Percentiles rank a stretch among this genome's conserved stretches.
Conservation (phyloP, 495 filamentous ascomycete species). For the Glutinoglossum americanum region DNA sequence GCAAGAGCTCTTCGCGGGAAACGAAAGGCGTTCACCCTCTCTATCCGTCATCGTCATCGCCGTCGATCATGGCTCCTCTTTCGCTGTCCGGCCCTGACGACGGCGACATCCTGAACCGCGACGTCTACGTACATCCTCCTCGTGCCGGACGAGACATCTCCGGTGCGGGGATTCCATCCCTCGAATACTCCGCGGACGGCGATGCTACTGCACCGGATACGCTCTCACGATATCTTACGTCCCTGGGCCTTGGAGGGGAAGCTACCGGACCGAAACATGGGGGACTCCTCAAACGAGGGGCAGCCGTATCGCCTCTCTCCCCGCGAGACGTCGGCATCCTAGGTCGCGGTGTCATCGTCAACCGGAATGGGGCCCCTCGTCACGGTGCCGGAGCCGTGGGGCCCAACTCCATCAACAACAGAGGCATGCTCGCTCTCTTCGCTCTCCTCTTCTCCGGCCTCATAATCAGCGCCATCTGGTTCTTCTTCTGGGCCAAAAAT, state of each 20-base stretch:
- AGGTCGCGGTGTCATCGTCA: neutral
- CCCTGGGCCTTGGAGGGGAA: neutral
- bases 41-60: too few species aligned
- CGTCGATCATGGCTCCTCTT: neutral
- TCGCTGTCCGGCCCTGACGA: neutral
- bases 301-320: neutral
- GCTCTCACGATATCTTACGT: neutral
- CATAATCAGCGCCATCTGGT: slow-evolving; percentile 66
- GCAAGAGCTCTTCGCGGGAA: neutral
- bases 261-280: neutral
- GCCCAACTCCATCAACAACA: slow-evolving; percentile 61
- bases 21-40: neutral
- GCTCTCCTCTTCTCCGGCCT: slow-evolving; percentile 62
- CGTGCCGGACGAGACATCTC: neutral
- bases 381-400: slow-evolving; percentile 30
- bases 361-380: slow-evolving; percentile 10
- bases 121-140: neutral
- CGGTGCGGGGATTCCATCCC: neutral
- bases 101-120: neutral
- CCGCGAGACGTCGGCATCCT: slow-evolving; percentile 1
- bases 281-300: neutral
- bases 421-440: slow-evolving; percentile 62
- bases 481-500: slow-evolving; percentile 96
- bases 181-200: neutral
- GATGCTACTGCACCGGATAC: neutral